Conservation (phyloP, 2,329 filamentous ascomycete species). For the Colletotrichum musicola region DNA sequence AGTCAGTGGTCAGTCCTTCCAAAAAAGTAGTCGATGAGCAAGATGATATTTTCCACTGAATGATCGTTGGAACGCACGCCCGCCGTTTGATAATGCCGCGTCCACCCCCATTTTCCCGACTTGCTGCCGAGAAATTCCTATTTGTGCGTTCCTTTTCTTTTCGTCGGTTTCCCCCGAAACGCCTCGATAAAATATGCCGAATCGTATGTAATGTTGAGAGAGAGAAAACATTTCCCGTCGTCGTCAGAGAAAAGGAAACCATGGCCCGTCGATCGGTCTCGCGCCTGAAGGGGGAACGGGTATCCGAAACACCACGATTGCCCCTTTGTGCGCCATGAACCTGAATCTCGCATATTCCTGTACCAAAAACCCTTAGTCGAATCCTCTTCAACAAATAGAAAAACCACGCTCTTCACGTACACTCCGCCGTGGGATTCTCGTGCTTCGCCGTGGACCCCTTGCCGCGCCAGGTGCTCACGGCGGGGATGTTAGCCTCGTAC, state of each 20-base stretch:
- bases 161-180: too few species aligned
- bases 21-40: too few species aligned
- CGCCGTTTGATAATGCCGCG: too few species aligned
- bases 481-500: constrained; percentile 91
- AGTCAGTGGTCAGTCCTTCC: too few species aligned
- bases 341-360: constrained; percentile 2
- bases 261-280: background rate
- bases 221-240: too few species aligned
- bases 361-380: constrained; percentile 3
- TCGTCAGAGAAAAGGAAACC: constrained; percentile 2
- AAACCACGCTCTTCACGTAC: constrained; percentile 17
- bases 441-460: constrained; percentile 95
- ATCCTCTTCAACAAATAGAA: background rate
- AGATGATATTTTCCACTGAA: too few species aligned
- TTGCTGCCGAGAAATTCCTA: too few species aligned
- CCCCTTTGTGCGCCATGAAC: background rate
- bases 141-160: too few species aligned
- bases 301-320: background rate
- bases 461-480: constrained; percentile 94
- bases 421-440: constrained; percentile 68
- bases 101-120: too few species aligned
- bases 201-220: too few species aligned
- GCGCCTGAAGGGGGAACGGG: background rate
- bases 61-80: too few species aligned
- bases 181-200: too few species aligned